Evolutionary conservation across 129 eudicot species (phyloP), one percentile per base, ranked within the genome.

Genomic region (Pulicaria dysenterica): DNA sequence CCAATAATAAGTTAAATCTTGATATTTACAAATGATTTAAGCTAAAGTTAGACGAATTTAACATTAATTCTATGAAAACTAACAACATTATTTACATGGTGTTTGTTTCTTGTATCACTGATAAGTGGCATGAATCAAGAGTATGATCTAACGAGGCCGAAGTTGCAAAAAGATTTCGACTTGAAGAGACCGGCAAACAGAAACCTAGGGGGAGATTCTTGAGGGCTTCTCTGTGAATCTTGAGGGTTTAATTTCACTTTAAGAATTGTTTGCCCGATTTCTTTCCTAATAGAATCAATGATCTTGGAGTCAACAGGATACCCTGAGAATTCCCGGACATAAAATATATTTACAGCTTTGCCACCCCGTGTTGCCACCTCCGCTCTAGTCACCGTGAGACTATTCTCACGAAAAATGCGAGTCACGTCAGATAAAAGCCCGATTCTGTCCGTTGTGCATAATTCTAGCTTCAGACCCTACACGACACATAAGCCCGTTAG

Each of bases 161-260:
- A 88, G 74, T 90, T 94, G 58, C 90, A 81, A 64, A 94, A 94
- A 0, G 97, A 94, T 73, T 89, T 84, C 0, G 99, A 94, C 78
- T 94, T 94, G 55, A 94, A 90, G 13, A 94, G 80, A n/a, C 99
- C 96, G 43, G 96, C 89, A 75, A 93, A 93, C 41, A 94, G 95
- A 82, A 83, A 90, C 84, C 96, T 84, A 12, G 96, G 84, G 37
- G 96, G 95, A 38, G 99, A 94, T 81, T 94, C 97, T 84, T 94
- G 99, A 14, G 83, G 82, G 24, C 38, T 75, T 82, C 61, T 82
- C 49, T 75, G 85, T 42, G 57, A 68, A 11, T 83, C 88, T 59
- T 86, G 83, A 1, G 88, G 83, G 61, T 55, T 71, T 74, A 86
- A 81, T 71, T 94, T 94, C 44, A 94, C 99, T 78, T 88, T 75